Conservation (phyloP, 805 yeast genomes). For the Wickerhamomyces sydowiorum region DNA sequence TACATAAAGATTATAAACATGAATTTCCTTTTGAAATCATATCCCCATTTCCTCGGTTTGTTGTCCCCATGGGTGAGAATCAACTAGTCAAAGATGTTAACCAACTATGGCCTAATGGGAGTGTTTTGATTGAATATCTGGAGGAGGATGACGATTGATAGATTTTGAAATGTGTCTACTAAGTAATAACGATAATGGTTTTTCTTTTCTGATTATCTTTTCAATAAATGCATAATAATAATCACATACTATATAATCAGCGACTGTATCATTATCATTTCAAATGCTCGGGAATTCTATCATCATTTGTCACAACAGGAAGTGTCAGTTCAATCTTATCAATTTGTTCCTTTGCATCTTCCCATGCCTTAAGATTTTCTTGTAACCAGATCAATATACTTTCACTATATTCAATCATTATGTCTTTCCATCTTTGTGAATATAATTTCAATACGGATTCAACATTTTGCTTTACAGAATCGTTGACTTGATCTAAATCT, state of each 20-base stretch:
- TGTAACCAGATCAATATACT: conserved; percentile 29
- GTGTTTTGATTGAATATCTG: conserved; percentile 43
- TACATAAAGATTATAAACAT: conserved; percentile 28
- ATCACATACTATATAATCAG: background rate
- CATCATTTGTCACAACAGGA: background rate
- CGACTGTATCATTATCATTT: background rate
- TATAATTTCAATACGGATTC: conserved; percentile 21
- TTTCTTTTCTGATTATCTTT: background rate
- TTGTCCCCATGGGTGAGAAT: conserved; percentile 30
- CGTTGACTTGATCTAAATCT: conserved; percentile 32
- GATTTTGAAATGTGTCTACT: conserved; percentile 5
- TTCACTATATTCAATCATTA: conserved; percentile 26
- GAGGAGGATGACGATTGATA: conserved; percentile 26
- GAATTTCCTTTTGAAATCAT: conserved; percentile 49
- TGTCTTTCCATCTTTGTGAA: conserved; percentile 22
- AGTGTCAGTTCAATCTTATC: conserved; percentile 8
- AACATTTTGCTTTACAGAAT: conserved; percentile 26
- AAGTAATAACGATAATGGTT: background rate
- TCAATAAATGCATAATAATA: background rate
- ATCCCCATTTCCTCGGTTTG: conserved; percentile 57
- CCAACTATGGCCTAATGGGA: conserved; percentile 69
- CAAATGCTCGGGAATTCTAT: background rate
- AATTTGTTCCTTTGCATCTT: conserved; percentile 26
- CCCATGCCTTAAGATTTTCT: conserved; percentile 34
- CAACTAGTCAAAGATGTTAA: conserved; percentile 32